These are phyloP conservation scores for Tubosaeta sp. DNA, from an alignment of 768 basidiomycete species.

Conservation along the genomic window DNA sequence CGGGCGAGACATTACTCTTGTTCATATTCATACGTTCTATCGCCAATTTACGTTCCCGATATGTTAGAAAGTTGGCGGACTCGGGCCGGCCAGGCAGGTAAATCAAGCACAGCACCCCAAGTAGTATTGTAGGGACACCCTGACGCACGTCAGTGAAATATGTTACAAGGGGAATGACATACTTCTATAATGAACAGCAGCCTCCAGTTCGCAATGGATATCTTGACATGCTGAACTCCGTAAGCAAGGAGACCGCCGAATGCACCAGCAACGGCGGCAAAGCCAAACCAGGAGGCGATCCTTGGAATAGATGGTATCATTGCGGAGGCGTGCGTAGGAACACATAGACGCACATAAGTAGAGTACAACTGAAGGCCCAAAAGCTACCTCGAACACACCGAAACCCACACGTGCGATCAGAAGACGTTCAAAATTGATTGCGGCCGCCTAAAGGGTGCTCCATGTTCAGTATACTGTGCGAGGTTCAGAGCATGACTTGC, in stretches of 20 bases:
- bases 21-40: conserved; percentile 38
- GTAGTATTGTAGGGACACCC: conserved; percentile 53
- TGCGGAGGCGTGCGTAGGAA: conserved; percentile 12
- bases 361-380: conserved; percentile 31
- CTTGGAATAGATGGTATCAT: conserved; percentile 19
- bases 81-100: conserved; percentile 31
- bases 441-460: conserved; percentile 17
- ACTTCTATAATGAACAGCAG: conserved; percentile 30
- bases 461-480: not conserved
- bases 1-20: conserved; percentile 25
- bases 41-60: conserved; percentile 30
- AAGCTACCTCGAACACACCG: conserved; percentile 34
- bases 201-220: conserved; percentile 40
- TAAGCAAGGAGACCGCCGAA: conserved; percentile 54
- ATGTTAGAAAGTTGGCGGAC: conserved; percentile 31
- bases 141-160: conserved; percentile 17
- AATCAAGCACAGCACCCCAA: conserved; percentile 27
- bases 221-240: conserved; percentile 44
- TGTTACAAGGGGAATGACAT: not conserved
- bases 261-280: conserved; percentile 53
- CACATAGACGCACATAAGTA: conserved; percentile 24
- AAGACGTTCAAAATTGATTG: conserved; percentile 27
- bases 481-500: conserved; percentile 27
- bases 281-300: conserved; percentile 49
- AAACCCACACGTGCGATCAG: conserved; percentile 29